A percentile compares a stretch with the other conserved stretches of the same genome.
phyloP scores from a whole-genome alignment of 2,329 filamentous ascomycete genomes.

The Hymenoscyphus salicellus region DNA sequence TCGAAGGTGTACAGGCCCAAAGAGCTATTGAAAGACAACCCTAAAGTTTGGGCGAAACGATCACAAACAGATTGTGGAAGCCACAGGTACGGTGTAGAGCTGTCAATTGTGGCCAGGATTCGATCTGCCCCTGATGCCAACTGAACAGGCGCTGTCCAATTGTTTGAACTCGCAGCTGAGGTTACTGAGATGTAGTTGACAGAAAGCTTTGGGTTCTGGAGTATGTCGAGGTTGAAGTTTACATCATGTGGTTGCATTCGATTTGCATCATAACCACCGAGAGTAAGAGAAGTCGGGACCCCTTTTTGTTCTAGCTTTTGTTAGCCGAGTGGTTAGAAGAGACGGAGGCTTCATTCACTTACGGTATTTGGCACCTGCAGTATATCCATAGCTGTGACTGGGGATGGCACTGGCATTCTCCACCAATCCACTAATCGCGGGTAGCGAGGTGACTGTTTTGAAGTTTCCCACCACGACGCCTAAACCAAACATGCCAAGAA shows the following conservation, averaged over 20 bases:
- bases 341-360: constrained; percentile 32
- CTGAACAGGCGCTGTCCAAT: constrained; percentile 47
- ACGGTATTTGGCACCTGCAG: constrained; percentile 72
- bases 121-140: constrained; percentile 25
- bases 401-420: constrained; percentile 59
- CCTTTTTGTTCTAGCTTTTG: constrained; percentile 40
- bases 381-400: constrained; percentile 73
- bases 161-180: constrained; percentile 43
- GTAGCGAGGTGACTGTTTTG: constrained; percentile 46
- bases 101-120: constrained; percentile 50
- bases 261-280: constrained; percentile 67
- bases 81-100: constrained; percentile 62
- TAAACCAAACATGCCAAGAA: constrained; percentile 54
- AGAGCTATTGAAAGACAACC: constrained; percentile 61
- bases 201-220: constrained; percentile 42
- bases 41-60: constrained; percentile 61
- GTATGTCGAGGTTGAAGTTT: constrained; percentile 55
- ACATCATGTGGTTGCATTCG: constrained; percentile 60
- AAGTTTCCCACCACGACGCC: constrained; percentile 56
- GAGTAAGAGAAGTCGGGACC: constrained; percentile 56
- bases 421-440: constrained; percentile 56
- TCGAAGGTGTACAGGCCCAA: constrained; percentile 64
- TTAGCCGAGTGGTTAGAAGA: constrained; percentile 23
- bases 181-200: constrained; percentile 28
- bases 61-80: constrained; percentile 59